Evolutionary conservation across 805 yeast genomes (phyloP).

Genomic region (Lipomyces orientalis): DNA sequence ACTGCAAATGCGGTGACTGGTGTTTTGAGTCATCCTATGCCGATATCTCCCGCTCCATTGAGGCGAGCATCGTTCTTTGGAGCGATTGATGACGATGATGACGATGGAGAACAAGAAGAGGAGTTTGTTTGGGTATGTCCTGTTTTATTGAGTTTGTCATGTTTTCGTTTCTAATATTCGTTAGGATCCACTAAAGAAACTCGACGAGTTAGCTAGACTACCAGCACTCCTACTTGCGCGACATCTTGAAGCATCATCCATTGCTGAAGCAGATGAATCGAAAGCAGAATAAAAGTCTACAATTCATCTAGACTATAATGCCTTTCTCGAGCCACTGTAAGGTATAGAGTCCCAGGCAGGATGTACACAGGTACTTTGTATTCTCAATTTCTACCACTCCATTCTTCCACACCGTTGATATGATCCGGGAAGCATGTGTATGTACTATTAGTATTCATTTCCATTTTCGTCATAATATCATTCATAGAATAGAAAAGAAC

Average conservation of each 20-base stretch:
- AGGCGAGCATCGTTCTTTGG: conserved; percentile 21
- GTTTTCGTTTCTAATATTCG: not conserved
- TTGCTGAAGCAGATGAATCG: not conserved
- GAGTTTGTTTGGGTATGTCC: conserved; percentile 19
- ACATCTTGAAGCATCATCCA: conserved; percentile 11
- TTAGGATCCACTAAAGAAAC: conserved; percentile 33
- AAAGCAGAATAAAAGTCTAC: not conserved
- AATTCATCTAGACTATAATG: not conserved
- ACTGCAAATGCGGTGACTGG: not conserved
- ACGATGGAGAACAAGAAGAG: conserved; percentile 8
- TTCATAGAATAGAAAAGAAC: not conserved
- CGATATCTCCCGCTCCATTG: conserved; percentile 1
- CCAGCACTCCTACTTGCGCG: conserved; percentile 32
- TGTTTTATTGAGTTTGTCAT: not conserved
- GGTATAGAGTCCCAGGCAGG: not conserved
- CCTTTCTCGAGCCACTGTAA: not conserved
- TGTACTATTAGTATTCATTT: not conserved
- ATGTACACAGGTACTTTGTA: not conserved
- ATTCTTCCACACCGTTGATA: not conserved
- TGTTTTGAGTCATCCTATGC: not conserved
- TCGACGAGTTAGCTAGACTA: conserved; percentile 32
- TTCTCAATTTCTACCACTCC: not conserved
- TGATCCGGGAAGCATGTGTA: not conserved
- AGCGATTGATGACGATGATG: not conserved
- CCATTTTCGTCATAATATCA: not conserved